Conservation (phyloP, 192 early-diverging fungal species). For the Rhizophagus prolifer region DNA sequence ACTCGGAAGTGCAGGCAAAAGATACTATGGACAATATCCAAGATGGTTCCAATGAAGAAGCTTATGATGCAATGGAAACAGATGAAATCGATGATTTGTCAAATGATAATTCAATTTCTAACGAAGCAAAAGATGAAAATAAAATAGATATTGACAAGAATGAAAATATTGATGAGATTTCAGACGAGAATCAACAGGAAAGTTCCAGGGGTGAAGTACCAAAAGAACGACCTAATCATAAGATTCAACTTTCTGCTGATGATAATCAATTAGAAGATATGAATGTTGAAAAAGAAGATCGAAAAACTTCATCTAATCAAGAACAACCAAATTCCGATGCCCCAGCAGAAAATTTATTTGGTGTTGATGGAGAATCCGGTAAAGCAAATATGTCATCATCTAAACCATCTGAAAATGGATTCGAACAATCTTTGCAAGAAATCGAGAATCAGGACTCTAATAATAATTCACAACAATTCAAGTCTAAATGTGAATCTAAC, state of each 20-base stretch:
- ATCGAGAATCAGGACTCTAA: not conserved
- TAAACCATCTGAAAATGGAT: not conserved
- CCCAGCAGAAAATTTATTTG: conserved; percentile 60
- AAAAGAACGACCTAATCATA: conserved; percentile 28
- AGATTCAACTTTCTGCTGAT: not conserved
- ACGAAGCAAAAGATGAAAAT: conserved; percentile 43
- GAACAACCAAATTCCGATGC: conserved; percentile 49
- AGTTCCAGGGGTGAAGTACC: conserved; percentile 34
- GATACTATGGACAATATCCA: conserved; percentile 40
- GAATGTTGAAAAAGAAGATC: conserved; percentile 50
- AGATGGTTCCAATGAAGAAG: conserved; percentile 26
- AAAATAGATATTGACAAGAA: conserved; percentile 27
- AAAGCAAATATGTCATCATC: conserved; percentile 41
- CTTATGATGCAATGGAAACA: conserved; percentile 20
- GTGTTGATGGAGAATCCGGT: conserved; percentile 65
- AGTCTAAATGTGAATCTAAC: conserved; percentile 44
- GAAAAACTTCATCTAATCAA: conserved; percentile 45
- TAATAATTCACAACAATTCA: not conserved
- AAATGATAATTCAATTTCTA: conserved; percentile 38
- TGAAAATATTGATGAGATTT: conserved; percentile 28
- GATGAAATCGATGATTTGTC: conserved; percentile 19
- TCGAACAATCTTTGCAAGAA: not conserved
- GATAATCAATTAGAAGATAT: conserved; percentile 34
- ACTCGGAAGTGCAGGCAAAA: conserved; percentile 33
- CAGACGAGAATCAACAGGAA: conserved; percentile 37